Conservation (phyloP, 2,329 filamentous ascomycete species). For the Domatiomyces catenatus region DNA sequence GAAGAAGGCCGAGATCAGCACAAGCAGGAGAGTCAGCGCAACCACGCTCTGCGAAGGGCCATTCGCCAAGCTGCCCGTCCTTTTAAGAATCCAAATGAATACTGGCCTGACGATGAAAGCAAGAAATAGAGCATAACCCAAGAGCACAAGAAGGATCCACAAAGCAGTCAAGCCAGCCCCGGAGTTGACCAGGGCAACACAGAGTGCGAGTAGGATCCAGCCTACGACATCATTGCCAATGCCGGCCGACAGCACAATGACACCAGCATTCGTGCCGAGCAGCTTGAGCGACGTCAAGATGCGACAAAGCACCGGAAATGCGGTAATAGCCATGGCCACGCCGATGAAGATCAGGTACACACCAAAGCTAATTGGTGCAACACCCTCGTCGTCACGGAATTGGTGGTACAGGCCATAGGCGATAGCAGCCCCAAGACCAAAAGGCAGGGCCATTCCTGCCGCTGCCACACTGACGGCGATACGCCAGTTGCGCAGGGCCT, state of each 20-base stretch:
- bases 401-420: slow-evolving; percentile 67
- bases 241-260: slow-evolving; percentile 78
- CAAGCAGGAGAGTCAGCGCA: slow-evolving; percentile 63
- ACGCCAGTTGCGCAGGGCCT: slow-evolving; percentile 65
- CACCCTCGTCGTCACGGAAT: slow-evolving; percentile 45
- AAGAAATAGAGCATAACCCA: slow-evolving; percentile 64
- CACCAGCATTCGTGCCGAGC: slow-evolving; percentile 64
- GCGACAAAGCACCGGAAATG: slow-evolving; percentile 79
- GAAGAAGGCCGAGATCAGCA: slow-evolving; percentile 68
- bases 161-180: slow-evolving; percentile 66
- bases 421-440: slow-evolving; percentile 65
- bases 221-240: slow-evolving; percentile 85
- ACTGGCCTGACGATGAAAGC: slow-evolving; percentile 55
- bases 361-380: slow-evolving; percentile 44
- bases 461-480: slow-evolving; percentile 63
- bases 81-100: slow-evolving; percentile 59
- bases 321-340: slow-evolving; percentile 85
- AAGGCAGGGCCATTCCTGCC: slow-evolving; percentile 67
- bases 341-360: slow-evolving; percentile 68
- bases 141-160: slow-evolving; percentile 62
- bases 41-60: slow-evolving; percentile 78
- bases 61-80: slow-evolving; percentile 65
- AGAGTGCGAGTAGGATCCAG: slow-evolving; percentile 85
- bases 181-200: slow-evolving; percentile 84
- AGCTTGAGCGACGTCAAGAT: slow-evolving; percentile 85